Evolutionary conservation across 495 filamentous ascomycete species (phyloP).

Genomic region (Penicillium paradoxum): DNA sequence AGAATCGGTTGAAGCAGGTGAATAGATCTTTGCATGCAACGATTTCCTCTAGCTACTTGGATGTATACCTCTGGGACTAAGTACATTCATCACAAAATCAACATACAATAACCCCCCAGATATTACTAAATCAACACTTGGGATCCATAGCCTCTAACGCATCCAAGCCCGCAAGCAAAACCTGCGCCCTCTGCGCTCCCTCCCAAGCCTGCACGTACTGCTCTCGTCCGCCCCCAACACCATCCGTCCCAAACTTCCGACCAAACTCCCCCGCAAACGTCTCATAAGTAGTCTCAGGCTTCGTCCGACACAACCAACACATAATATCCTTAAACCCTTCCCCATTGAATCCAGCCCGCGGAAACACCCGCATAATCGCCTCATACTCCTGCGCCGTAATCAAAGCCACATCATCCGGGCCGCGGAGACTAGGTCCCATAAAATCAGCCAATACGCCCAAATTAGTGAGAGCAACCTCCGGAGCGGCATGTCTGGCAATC

Average conservation of each 20-base stretch:
- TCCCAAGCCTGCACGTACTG: not conserved
- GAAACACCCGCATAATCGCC: constrained; percentile 31
- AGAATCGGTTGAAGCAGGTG: too few relatives aligned
- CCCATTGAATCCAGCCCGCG: constrained; percentile 28
- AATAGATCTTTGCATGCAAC: too few relatives aligned
- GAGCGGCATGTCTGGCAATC: constrained; percentile 42
- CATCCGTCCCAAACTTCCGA: not conserved
- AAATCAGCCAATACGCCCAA: constrained; percentile 49
- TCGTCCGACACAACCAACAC: constrained; percentile 40
- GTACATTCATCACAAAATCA: too few relatives aligned
- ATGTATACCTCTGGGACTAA: too few relatives aligned
- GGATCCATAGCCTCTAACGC: not conserved
- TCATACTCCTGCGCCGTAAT: constrained; percentile 34
- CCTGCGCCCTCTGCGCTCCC: not conserved
- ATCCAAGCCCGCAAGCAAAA: not conserved
- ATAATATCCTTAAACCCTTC: constrained; percentile 29
- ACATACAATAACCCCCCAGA: too few relatives aligned
- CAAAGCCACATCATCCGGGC: constrained; percentile 6
- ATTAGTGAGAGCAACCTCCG: constrained; percentile 35
- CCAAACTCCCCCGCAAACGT: constrained; percentile 41
- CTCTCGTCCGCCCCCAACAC: not conserved
- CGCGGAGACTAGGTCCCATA: constrained; percentile 25
- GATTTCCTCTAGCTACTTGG: too few relatives aligned
- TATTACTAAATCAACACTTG: not conserved
- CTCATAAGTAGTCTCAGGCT: constrained; percentile 48